Conservation (phyloP, 306 rosid genomes). For the Vigna mungo region DNA sequence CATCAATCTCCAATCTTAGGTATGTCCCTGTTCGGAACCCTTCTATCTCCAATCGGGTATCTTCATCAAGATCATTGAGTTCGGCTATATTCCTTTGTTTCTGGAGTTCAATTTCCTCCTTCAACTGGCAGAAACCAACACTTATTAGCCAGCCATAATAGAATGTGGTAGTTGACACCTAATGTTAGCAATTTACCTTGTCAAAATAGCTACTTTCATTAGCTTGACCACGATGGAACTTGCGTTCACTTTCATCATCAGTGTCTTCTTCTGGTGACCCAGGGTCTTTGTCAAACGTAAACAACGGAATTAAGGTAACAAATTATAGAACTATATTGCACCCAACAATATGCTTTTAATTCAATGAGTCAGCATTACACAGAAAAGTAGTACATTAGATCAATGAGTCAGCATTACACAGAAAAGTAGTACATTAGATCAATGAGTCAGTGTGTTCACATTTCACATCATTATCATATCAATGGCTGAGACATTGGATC, state of each 20-base stretch:
- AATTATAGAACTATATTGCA: constrained; percentile 28
- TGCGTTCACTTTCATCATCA: constrained; percentile 51
- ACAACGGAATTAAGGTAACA: constrained; percentile 68
- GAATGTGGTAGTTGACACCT: background rate
- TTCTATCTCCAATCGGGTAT: constrained; percentile 75
- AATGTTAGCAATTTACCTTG: constrained; percentile 62
- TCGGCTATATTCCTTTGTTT: constrained; percentile 89
- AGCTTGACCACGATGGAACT: constrained; percentile 53
- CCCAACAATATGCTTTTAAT: constrained; percentile 17
- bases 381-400: background rate
- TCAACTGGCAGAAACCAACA: constrained; percentile 61
- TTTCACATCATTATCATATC: constrained; percentile 23
- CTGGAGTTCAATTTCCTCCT: constrained; percentile 80
- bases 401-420: background rate
- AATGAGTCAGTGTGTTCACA: background rate
- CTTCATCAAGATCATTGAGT: constrained; percentile 87
- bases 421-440: background rate
- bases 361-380: background rate
- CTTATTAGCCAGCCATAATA: constrained; percentile 34
- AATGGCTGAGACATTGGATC: background rate
- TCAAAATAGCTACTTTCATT: constrained; percentile 76
- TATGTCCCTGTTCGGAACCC: constrained; percentile 90
- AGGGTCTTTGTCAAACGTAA: constrained; percentile 63
- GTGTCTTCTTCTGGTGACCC: constrained; percentile 68
- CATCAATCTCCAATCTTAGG: constrained; percentile 87